Evolutionary conservation across 148 eudicot genomes (phyloP).

Genomic region (Polygonum maritimum): DNA sequence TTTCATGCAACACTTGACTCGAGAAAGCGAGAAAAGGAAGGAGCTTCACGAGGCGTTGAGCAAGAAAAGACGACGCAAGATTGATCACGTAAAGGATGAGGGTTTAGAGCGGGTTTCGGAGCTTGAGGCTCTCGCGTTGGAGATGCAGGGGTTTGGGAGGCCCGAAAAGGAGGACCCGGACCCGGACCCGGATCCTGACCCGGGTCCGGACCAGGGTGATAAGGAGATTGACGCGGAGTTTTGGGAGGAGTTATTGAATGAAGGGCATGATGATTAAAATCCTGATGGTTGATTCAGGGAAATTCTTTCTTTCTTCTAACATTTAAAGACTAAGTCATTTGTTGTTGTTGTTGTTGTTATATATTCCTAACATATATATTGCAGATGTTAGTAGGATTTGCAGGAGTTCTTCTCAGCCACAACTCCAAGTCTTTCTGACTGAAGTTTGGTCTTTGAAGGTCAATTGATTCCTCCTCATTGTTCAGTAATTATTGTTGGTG

Average conservation of each 20-base stretch:
- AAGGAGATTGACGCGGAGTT: slow-evolving; percentile 73
- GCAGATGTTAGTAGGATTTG: slow-evolving; percentile 2
- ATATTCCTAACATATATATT: not conserved
- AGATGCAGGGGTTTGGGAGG: slow-evolving; percentile 69
- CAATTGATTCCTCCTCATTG: not conserved
- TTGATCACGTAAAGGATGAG: slow-evolving; percentile 24
- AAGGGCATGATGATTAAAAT: slow-evolving; percentile 11
- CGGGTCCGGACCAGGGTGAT: slow-evolving; percentile 11
- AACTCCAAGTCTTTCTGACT: slow-evolving; percentile 9
- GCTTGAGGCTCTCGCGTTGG: slow-evolving; percentile 83
- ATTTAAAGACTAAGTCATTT: not conserved
- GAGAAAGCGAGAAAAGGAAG: slow-evolving; percentile 44
- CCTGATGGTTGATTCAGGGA: not conserved
- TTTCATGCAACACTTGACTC: slow-evolving; percentile 50
- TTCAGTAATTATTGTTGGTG: not conserved
- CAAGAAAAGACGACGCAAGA: slow-evolving; percentile 59
- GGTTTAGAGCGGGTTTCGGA: slow-evolving; percentile 31
- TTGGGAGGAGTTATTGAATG: slow-evolving; percentile 78
- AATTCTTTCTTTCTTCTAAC: not conserved
- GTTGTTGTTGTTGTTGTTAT: not conserved
- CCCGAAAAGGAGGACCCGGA: slow-evolving; percentile 18
- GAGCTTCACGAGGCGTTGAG: slow-evolving; percentile 50
- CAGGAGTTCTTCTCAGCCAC: not conserved
- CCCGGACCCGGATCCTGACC: not conserved
- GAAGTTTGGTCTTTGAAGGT: not conserved